Base-by-base conservation (phyloP, 2,329 filamentous ascomycete genomes). In the Aspergillus puulaauensis region DNA sequence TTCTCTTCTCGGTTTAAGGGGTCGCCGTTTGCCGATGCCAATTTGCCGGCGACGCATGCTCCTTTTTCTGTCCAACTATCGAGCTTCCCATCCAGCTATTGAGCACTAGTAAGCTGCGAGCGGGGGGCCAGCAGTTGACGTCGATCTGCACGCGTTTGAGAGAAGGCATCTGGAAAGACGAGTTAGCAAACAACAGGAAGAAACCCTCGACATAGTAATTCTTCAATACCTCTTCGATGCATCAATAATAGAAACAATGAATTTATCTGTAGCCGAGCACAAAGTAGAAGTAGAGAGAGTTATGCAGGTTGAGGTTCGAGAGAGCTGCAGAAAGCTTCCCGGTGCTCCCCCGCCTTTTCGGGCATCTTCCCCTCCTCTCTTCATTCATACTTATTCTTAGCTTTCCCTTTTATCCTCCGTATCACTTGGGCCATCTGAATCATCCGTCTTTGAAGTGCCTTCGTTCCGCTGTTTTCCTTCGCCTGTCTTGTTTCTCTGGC, bases 1-100 rank as follows among this genome's bases (percentile, higher is more conserved):
- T 48, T 33, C 51, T 59, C 46, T 12, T 24, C 35, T 50, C 9
- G 12, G 14, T 40, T 37, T 31, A 51, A 37, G 48, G 48, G n/a
- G 17, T 41, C 9, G 41, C 41, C 21, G 46, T 52, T 24, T 35
- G 12, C 35, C 21, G n/a, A 37, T 41, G 27, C 12, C 15, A 37
- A 37, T 37, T 37, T 37, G 35, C 14, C 14, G 14, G 35, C 14
- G 35, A 15, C 7, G 35, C 21, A 37, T 37, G 35, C 21, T 45
- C 21, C 24, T 46, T 39, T 17, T 31, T 24, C 19, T 54, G 23
- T 24, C 27, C 44, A 40, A 40, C 43, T 41, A 54, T 48, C 41
- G 52, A 43, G 5, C 49, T 19, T 52, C 33, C n/a, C 35, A n/a
- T 19, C 35, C 35, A 60, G 61, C 64, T 64, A 65, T 64, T 62